Conservation (phyloP, 345 rosid genomes). For the Kernera saxatilis region DNA sequence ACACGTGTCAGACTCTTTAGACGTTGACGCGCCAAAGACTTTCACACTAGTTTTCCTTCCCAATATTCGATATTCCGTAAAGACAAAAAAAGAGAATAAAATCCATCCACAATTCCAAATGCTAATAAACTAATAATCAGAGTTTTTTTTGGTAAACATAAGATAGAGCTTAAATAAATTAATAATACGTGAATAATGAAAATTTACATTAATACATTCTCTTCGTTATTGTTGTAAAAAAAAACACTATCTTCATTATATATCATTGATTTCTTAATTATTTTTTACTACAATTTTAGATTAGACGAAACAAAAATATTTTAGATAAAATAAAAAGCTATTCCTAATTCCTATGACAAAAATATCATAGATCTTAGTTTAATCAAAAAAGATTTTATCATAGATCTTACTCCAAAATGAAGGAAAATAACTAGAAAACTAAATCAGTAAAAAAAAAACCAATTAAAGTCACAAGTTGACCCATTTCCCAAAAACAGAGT, state of each 20-base stretch:
- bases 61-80: not conserved
- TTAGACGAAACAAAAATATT: not conserved
- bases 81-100: slow-evolving; percentile 10
- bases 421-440: not conserved
- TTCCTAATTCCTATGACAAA: no score
- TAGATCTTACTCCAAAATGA: not conserved
- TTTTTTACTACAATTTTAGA: not conserved
- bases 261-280: not conserved
- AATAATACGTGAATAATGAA: not conserved
- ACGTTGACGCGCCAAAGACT: slow-evolving; percentile 22
- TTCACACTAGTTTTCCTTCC: not conserved
- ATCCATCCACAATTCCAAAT: slow-evolving; percentile 10
- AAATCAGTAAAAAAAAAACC: not conserved
- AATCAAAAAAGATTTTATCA: not conserved
- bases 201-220: not conserved
- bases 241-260: not conserved
- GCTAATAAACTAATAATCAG: not conserved
- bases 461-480: not conserved
- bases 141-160: not conserved
- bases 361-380: not conserved
- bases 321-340: no score
- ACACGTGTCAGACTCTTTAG: slow-evolving; percentile 14
- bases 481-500: not conserved
- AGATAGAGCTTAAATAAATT: not conserved
- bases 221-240: no score